phyloP scores from a whole-genome alignment of 2,329 filamentous ascomycete species.

The Cytospora piceicola region DNA sequence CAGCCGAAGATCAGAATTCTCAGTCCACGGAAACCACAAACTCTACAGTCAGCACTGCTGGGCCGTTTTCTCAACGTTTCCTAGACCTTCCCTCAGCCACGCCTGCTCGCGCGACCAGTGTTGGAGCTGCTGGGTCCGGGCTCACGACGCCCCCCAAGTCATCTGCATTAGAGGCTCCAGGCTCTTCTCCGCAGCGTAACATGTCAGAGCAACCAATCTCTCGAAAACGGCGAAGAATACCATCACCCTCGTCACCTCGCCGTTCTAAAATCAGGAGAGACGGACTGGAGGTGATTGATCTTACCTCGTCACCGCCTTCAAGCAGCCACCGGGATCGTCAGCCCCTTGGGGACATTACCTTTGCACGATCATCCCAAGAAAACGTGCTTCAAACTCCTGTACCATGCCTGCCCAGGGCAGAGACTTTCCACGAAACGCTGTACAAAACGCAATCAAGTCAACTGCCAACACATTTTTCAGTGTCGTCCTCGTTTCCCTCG shows the following conservation, averaged over 20 bases:
- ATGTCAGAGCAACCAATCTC: background rate
- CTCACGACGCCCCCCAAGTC: constrained; percentile 23
- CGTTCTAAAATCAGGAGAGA: constrained; percentile 3
- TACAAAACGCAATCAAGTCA: background rate
- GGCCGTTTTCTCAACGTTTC: constrained; percentile 19
- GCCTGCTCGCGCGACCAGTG: background rate
- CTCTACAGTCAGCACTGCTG: constrained; percentile 28
- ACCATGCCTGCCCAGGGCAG: background rate
- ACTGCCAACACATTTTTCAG: background rate
- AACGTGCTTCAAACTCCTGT: background rate
- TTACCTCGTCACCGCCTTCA: constrained; percentile 1
- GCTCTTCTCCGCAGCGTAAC: background rate
- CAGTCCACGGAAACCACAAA: constrained; percentile 48
- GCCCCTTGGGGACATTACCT: constrained; percentile 28
- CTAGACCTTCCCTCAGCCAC: background rate
- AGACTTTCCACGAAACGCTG: background rate
- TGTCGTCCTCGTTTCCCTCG: background rate
- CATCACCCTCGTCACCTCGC: background rate
- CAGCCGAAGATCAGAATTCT: constrained; percentile 48
- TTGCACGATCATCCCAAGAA: constrained; percentile 15
- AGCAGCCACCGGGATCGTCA: constrained; percentile 13
- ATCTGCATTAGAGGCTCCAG: constrained; percentile 9
- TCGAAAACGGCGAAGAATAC: constrained; percentile 20
- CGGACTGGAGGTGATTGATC: background rate
- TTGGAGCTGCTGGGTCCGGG: background rate